A percentile compares a stretch with the other conserved stretches of the same genome.
phyloP scores from a whole-genome alignment of 176 grass and related monocot genomes.

The Oryza longistaminata region DNA sequence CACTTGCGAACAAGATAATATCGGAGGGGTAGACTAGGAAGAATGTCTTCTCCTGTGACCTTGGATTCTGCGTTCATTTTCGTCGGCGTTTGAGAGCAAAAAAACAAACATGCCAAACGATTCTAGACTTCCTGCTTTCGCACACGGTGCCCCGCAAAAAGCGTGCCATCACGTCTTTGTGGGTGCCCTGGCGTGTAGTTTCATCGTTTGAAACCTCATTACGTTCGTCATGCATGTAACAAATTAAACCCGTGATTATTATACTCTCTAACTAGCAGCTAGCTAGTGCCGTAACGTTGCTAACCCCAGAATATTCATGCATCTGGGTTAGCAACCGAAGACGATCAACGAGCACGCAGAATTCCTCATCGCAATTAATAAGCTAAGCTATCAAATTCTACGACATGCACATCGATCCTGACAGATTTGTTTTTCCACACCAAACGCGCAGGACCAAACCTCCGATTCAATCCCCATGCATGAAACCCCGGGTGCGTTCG shows the following conservation, averaged over 20 bases:
- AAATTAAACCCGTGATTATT: not conserved
- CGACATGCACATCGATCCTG: not conserved
- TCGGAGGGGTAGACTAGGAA: not conserved
- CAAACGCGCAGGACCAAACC: not conserved
- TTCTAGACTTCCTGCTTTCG: conserved; percentile 10
- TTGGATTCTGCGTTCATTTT: not conserved
- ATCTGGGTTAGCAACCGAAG: not conserved
- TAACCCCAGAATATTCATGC: not conserved
- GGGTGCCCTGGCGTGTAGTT: not conserved
- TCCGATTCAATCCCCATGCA: not conserved
- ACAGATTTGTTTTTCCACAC: not conserved
- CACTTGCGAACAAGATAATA: not conserved
- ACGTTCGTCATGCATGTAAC: not conserved
- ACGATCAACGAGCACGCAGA: not conserved
- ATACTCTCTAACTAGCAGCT: not conserved
- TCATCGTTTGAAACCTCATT: not conserved
- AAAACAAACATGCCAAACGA: conserved; percentile 21
- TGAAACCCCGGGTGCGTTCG: no score
- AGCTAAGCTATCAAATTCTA: not conserved
- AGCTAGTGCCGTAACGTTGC: not conserved
- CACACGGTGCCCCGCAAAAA: not conserved
- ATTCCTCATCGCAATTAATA: not conserved
- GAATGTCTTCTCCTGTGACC: no score
- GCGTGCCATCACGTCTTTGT: not conserved
- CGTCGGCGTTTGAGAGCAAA: not conserved